Base-by-base conservation (phyloP, 495 filamentous ascomycete genomes). In the Halenospora varia region DNA sequence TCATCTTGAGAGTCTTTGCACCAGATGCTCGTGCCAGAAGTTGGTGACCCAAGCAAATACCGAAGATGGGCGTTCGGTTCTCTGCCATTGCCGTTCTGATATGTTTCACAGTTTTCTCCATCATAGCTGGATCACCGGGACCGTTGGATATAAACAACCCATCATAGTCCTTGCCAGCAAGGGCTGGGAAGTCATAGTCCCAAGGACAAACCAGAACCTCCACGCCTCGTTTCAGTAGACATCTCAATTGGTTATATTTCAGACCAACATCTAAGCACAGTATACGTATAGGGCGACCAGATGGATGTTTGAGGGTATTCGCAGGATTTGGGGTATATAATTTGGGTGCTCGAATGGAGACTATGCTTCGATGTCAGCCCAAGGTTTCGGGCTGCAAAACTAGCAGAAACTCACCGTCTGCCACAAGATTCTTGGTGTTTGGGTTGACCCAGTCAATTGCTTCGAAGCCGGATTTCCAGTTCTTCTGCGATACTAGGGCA, bases 61-160 rank as follows among this genome's bases (percentile, higher is more conserved):
- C 94, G 63, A 98, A 97, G 26, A 98, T 86, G 13, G 94, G 94
- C 0, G 86, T 92, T 42, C 81, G 81, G 51, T 85, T 89, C 64
- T 88, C 85, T 60, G 82, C 70, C 57, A 97, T 73, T 9, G 88
- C 86, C 49, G 80, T 77, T 45, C 81, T 67, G 60, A 98, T 84
- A 69, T 92, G 86, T 60, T 84, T 77, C 56, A 92, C 84, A 15
- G 94, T 95, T 17, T 73, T 73, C 2, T 82, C 77, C 72, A 97
- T 79, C 58, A 89, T 86, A 3, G 95, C 86, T 29, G 94, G 94
- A 68, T 98, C 94, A 74, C 94, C 94, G 24, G 94, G 94, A 52
- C 94, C 94, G 74, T 98, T 98, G 47, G 92, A 96, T 59, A 98
- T 88, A 72, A 98, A 98, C 18, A 98, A 80, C 68, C 94, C 94